Evolutionary conservation across 768 basidiomycete genomes (phyloP).

Genomic region (Agrocybe pediades): DNA sequence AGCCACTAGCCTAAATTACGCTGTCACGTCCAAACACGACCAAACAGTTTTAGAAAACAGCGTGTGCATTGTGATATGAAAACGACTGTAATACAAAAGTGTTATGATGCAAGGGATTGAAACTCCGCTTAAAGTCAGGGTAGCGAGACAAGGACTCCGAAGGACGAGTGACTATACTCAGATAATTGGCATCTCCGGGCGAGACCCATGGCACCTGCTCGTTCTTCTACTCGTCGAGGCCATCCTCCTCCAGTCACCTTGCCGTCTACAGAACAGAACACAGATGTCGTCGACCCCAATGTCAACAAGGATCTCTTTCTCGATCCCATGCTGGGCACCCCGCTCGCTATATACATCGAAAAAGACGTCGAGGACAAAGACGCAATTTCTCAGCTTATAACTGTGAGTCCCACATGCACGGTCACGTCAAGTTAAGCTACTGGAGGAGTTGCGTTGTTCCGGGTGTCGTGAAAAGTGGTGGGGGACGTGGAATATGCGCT

Average conservation of each 20-base stretch:
- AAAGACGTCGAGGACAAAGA: constrained; percentile 79
- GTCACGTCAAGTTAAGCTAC: neutral
- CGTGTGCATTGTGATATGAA: neutral
- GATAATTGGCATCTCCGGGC: constrained; percentile 36
- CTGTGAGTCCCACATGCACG: constrained; percentile 46
- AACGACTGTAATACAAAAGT: neutral
- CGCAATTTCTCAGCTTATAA: constrained; percentile 60
- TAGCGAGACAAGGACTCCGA: constrained; percentile 44
- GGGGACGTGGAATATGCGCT: neutral
- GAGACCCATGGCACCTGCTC: constrained; percentile 86
- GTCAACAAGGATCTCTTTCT: constrained; percentile 62
- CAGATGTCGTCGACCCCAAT: constrained; percentile 33
- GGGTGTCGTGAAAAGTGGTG: neutral
- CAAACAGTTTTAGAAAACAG: too few relatives aligned
- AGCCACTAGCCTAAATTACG: too few relatives aligned
- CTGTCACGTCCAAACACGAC: too few relatives aligned
- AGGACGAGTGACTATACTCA: constrained; percentile 37
- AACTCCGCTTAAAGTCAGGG: constrained; percentile 19
- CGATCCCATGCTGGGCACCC: constrained; percentile 80
- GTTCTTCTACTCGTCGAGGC: constrained; percentile 54
- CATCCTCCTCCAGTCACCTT: constrained; percentile 37
- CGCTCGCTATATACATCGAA: constrained; percentile 76
- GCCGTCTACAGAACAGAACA: constrained; percentile 28
- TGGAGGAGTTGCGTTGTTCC: neutral
- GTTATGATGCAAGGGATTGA: constrained; percentile 6